Conservation (phyloP, 2,329 filamentous ascomycete genomes). For the Aspergillus fructus region DNA sequence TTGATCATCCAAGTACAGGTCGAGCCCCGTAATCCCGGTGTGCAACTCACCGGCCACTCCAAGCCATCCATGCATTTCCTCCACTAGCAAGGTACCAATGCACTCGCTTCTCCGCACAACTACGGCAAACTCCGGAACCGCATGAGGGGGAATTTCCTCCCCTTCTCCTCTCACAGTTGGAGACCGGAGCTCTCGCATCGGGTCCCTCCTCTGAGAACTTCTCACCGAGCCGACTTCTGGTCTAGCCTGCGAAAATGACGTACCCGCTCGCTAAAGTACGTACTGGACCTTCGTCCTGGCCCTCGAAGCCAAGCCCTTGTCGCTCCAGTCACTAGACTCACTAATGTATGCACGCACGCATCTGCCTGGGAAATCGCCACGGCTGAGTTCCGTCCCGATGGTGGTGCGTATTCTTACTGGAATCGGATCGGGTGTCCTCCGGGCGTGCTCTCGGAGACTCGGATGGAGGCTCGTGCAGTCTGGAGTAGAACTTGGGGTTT, state of each 20-base stretch:
- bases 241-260: neutral
- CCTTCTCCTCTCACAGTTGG: neutral
- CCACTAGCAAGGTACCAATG: neutral
- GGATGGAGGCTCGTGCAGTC: neutral
- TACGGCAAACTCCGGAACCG: conserved; percentile 15
- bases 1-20: too few species aligned
- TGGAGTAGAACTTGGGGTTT: neutral
- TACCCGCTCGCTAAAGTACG: neutral
- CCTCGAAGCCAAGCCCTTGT: neutral
- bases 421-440: neutral
- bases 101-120: conserved; percentile 4
- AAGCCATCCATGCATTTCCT: too few species aligned
- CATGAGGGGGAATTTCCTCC: neutral
- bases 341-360: too few species aligned
- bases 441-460: neutral
- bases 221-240: neutral
- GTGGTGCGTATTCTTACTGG: neutral
- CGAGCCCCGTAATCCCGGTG: too few species aligned
- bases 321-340: neutral
- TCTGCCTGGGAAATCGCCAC: too few species aligned
- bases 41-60: too few species aligned
- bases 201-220: too few species aligned
- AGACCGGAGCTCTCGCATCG: neutral
- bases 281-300: neutral
- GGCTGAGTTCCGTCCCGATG: neutral